Evolutionary conservation across 345 rosid genomes (phyloP).

Genomic region (Rhodomyrtus tomentosa): DNA sequence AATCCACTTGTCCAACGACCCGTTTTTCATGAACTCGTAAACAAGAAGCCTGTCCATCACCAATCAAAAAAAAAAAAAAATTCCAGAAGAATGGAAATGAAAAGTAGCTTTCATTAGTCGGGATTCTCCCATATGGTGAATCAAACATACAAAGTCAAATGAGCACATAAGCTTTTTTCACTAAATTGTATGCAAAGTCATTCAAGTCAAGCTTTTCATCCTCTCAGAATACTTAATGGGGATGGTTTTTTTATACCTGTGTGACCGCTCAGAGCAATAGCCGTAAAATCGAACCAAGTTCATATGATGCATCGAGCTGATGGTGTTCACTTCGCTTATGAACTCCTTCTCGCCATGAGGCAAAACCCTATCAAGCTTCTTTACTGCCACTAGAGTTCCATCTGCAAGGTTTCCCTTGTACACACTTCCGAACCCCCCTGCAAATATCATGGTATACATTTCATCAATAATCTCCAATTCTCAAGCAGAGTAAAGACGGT

Average conservation of each 20-base stretch:
- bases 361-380: slow-evolving; percentile 53
- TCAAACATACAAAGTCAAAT: not conserved
- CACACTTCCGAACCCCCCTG: slow-evolving; percentile 80
- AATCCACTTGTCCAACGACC: slow-evolving; percentile 72
- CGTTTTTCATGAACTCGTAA: slow-evolving; percentile 69
- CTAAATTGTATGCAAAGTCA: not conserved
- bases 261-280: slow-evolving; percentile 62
- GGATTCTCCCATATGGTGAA: not conserved
- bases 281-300: slow-evolving; percentile 68
- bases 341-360: slow-evolving; percentile 69
- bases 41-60: slow-evolving; percentile 46
- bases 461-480: not conserved
- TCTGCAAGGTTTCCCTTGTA: slow-evolving; percentile 51
- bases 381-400: slow-evolving; percentile 50
- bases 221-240: too few relatives aligned
- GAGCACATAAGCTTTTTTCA: not conserved
- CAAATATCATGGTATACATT: not conserved
- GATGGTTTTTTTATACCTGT: too few relatives aligned
- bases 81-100: not conserved
- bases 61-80: not conserved
- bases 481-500: not conserved
- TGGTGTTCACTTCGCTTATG: slow-evolving; percentile 75
- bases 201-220: not conserved
- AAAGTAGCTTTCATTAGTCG: not conserved
- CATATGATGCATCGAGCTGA: slow-evolving; percentile 82